phyloP scores from a whole-genome alignment of 2,329 filamentous ascomycete genomes.

The Neopestalotiopsis sp. region DNA sequence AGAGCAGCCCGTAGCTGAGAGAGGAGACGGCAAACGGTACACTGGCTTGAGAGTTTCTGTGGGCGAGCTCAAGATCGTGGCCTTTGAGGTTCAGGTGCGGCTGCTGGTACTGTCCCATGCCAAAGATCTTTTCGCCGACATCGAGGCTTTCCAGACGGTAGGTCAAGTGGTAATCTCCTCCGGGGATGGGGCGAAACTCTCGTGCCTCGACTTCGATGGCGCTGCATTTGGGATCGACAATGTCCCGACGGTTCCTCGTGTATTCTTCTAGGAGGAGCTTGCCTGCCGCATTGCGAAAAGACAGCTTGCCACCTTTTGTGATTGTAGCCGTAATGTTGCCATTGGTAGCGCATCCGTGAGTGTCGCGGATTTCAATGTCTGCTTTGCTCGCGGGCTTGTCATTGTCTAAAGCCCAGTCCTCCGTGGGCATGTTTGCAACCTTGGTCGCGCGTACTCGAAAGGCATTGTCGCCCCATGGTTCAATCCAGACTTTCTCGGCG shows the following conservation, averaged over 20 bases:
- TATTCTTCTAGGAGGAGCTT: constrained; percentile 59
- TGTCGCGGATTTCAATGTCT: constrained; percentile 26
- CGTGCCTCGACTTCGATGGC: constrained; percentile 62
- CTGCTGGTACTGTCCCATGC: constrained; percentile 75
- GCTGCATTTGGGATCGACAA: constrained; percentile 62
- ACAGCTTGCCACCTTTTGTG: constrained; percentile 54
- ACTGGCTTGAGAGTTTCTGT: constrained; percentile 70
- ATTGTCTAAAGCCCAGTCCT: constrained; percentile 47
- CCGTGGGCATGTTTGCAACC: constrained; percentile 37
- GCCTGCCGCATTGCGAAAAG: constrained; percentile 47
- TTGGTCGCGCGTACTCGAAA: constrained; percentile 54
- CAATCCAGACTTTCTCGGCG: constrained; percentile 53
- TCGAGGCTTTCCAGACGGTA: constrained; percentile 61
- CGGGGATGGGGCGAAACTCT: constrained; percentile 60
- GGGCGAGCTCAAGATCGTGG: constrained; percentile 66
- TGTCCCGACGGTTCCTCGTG: constrained; percentile 53
- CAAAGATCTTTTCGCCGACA: constrained; percentile 65
- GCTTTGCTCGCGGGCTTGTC: constrained; percentile 24
- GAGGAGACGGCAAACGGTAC: constrained; percentile 67
- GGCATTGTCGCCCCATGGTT: constrained; percentile 54
- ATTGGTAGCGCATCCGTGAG: constrained; percentile 48
- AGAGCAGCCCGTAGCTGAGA: constrained; percentile 66
- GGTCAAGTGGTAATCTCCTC: constrained; percentile 61
- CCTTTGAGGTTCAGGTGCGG: constrained; percentile 68
- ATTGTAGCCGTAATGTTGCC: constrained; percentile 54